Percentiles rank a stretch among this genome's conserved stretches.
Conservation (phyloP, 176 grass and related monocot genomes). For the Ampelocalamus luodianensis region DNA sequence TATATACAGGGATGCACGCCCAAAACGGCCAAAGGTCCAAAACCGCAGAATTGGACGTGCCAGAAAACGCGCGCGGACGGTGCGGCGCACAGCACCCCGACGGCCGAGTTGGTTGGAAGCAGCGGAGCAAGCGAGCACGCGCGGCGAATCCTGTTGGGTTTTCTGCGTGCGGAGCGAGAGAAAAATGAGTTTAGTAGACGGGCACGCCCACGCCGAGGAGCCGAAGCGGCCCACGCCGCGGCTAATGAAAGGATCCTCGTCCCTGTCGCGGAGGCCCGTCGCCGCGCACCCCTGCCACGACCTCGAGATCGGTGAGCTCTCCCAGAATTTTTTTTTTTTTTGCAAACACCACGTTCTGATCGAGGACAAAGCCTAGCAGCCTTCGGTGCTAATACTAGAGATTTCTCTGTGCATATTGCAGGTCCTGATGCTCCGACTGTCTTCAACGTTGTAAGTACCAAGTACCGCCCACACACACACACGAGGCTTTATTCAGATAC, state of each 20-base stretch:
- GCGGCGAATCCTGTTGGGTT: not conserved
- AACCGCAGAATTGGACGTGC: too few species aligned
- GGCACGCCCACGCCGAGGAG: conserved; percentile 6
- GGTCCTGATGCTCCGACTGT: conserved; percentile 64
- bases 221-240: conserved; percentile 38
- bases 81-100: too few species aligned
- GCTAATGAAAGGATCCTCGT: conserved; percentile 93
- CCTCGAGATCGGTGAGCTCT: conserved; percentile 23
- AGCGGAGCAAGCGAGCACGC: too few species aligned
- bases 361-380: too few species aligned
- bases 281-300: conserved; percentile 65
- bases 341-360: not conserved
- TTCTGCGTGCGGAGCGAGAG: not conserved
- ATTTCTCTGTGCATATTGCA: not conserved
- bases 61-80: too few species aligned
- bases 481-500: too few species aligned
- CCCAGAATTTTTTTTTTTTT: too few species aligned
- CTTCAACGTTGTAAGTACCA: conserved; percentile 79
- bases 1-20: too few species aligned
- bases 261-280: conserved; percentile 80
- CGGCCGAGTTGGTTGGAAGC: too few species aligned
- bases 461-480: too few species aligned
- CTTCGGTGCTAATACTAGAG: not conserved
- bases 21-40: too few species aligned
- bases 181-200: conserved; percentile 26